These are phyloP conservation scores for Cicer pinnatifidum DNA, from an alignment of 306 rosid genomes.

Conservation along the genomic window DNA sequence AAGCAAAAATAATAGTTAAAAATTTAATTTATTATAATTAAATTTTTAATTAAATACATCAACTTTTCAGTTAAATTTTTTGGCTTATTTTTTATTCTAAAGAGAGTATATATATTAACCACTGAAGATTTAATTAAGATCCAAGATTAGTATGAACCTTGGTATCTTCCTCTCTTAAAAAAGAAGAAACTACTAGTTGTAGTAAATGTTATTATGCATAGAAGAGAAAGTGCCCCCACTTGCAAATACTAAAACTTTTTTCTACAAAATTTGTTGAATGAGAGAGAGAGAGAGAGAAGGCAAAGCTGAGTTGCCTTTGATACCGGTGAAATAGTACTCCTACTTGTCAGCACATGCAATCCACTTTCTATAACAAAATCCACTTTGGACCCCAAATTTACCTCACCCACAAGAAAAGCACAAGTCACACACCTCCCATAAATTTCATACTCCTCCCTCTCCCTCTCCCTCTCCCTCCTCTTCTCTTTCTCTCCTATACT, in stretches of 20 bases:
- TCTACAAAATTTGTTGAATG: conserved; percentile 50
- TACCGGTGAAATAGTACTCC: conserved; percentile 69
- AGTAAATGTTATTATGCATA: conserved; percentile 37
- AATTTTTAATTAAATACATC: too few species aligned
- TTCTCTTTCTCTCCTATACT: conserved; percentile 13
- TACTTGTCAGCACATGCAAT: conserved; percentile 98
- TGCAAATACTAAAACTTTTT: conserved; percentile 52
- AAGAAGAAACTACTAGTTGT: conserved; percentile 4
- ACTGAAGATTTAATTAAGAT: too few species aligned
- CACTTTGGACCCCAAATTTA: conserved; percentile 81
- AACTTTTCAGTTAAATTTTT: too few species aligned
- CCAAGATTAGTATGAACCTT: neutral
- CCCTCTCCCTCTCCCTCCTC: conserved; percentile 24
- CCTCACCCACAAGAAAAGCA: conserved; percentile 98
- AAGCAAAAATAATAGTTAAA: too few species aligned
- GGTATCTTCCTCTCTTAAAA: neutral
- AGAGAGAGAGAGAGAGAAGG: conserved; percentile 37
- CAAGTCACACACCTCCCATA: conserved; percentile 55
- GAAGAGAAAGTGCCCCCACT: conserved; percentile 71
- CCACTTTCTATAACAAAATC: conserved; percentile 95
- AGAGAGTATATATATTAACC: too few species aligned
- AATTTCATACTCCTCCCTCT: conserved; percentile 53
- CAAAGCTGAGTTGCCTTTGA: conserved; percentile 88
- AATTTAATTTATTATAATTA: too few species aligned
- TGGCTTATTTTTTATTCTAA: too few species aligned